Conservation (phyloP, 2,329 filamentous ascomycete species). For the Zasmidium angulare region DNA sequence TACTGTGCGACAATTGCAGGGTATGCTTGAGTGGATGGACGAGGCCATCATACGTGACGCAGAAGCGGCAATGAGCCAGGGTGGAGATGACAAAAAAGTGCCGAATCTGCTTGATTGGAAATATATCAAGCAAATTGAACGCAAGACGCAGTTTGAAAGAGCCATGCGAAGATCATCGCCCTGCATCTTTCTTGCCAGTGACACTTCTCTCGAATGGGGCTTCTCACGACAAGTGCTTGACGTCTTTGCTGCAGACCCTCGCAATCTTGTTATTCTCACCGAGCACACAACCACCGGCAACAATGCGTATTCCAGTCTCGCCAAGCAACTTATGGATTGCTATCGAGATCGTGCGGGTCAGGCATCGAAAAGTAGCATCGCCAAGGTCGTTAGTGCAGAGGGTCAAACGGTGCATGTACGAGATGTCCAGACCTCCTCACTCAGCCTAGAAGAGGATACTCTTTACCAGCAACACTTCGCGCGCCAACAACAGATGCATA, state of each 20-base stretch:
- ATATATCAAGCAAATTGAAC: slow-evolving; percentile 78
- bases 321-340: slow-evolving; percentile 70
- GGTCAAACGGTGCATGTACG: slow-evolving; percentile 52
- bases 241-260: slow-evolving; percentile 70
- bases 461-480: slow-evolving; percentile 92
- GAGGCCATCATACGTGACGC: slow-evolving; percentile 83
- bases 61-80: slow-evolving; percentile 43
- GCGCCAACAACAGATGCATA: slow-evolving; percentile 82
- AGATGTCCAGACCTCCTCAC: slow-evolving; percentile 58
- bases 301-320: slow-evolving; percentile 55
- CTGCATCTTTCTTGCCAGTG: slow-evolving; percentile 85
- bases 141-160: slow-evolving; percentile 74
- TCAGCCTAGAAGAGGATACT: slow-evolving; percentile 72
- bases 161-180: slow-evolving; percentile 57
- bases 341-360: slow-evolving; percentile 36
- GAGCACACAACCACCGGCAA: slow-evolving; percentile 61
- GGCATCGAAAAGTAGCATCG: slow-evolving; percentile 39
- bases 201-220: slow-evolving; percentile 89
- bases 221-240: slow-evolving; percentile 81
- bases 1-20: slow-evolving; percentile 85
- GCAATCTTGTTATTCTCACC: slow-evolving; percentile 84
- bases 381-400: slow-evolving; percentile 51
- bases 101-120: slow-evolving; percentile 86
- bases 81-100: slow-evolving; percentile 46
- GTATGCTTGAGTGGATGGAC: slow-evolving; percentile 99